Conservation (phyloP, 495 filamentous ascomycete species). For the Hypoxylon fuscum region DNA sequence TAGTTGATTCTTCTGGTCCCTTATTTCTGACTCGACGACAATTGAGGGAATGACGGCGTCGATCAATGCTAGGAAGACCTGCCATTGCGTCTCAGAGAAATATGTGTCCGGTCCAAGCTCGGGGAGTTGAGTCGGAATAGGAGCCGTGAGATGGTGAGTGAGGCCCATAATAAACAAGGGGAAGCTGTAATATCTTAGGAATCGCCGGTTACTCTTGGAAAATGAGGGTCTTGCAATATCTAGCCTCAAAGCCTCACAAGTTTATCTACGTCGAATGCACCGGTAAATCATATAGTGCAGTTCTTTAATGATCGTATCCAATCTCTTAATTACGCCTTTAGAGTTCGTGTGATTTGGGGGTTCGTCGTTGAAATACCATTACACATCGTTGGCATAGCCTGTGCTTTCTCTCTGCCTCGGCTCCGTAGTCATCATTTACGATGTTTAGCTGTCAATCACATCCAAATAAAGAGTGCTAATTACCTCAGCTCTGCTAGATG, state of each 20-base stretch:
- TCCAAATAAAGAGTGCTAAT: neutral
- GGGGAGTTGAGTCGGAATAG: slow-evolving; percentile 43
- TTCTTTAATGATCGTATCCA: neutral
- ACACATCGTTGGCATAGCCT: too few species aligned
- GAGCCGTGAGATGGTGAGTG: slow-evolving; percentile 29
- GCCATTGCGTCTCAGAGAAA: slow-evolving; percentile 49
- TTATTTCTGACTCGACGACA: slow-evolving; percentile 33
- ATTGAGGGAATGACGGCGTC: slow-evolving; percentile 50
- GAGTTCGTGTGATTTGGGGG: too few species aligned
- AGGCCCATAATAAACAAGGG: slow-evolving; percentile 19
- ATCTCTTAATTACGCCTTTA: too few species aligned
- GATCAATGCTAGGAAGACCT: slow-evolving; percentile 44
- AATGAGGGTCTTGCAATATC: neutral
- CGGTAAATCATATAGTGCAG: neutral
- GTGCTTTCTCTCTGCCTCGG: too few species aligned
- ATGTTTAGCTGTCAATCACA: too few species aligned
- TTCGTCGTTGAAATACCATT: too few species aligned
- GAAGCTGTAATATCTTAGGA: neutral
- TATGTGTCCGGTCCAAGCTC: slow-evolving; percentile 39
- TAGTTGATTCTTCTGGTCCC: slow-evolving; percentile 39
- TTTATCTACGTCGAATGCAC: too few species aligned
- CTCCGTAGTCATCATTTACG: too few species aligned
- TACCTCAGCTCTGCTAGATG: neutral
- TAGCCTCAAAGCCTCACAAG: too few species aligned
- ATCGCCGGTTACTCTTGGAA: too few species aligned